These are phyloP conservation scores for Penicillium desertorum DNA, from an alignment of 495 filamentous ascomycete species.

Conservation along the genomic window DNA sequence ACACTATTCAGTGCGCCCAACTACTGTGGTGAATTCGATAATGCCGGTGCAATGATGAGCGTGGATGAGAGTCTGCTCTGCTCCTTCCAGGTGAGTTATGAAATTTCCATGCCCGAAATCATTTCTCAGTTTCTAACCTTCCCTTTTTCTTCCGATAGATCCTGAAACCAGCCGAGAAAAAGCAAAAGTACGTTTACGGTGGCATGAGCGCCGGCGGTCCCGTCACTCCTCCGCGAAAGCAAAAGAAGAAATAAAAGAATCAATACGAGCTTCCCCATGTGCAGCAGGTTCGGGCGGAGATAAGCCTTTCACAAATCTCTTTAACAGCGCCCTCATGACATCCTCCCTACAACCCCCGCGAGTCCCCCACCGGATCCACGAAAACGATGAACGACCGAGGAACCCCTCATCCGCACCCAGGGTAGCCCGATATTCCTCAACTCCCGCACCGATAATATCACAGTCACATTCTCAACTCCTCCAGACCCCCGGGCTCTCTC, in stretches of 20 bases:
- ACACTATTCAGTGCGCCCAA: constrained; percentile 98
- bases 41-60: constrained; percentile 99
- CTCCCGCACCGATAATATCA: constrained; percentile 18
- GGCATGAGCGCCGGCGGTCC: constrained; percentile 82
- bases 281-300: constrained; percentile 96
- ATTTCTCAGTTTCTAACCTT: constrained; percentile 10
- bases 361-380: constrained; percentile 27
- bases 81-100: constrained; percentile 82
- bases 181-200: constrained; percentile 99
- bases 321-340: constrained; percentile 26
- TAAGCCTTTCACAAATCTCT: constrained; percentile 50
- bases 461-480: constrained; percentile 10
- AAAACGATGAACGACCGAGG: constrained; percentile 37
- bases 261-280: constrained; percentile 79
- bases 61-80: constrained; percentile 98
- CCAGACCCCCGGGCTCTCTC: constrained; percentile 13
- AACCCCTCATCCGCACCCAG: constrained; percentile 23
- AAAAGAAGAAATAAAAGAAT: constrained; percentile 77
- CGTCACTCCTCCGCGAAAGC: constrained; percentile 88
- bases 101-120: constrained; percentile 3
- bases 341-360: constrained; percentile 25
- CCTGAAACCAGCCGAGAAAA: constrained; percentile 99
- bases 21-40: constrained; percentile 99
- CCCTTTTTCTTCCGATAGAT: constrained; percentile 57
- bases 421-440: constrained; percentile 19